These are phyloP conservation scores for Hypholoma sublateritium DNA, from an alignment of 768 basidiomycete species.

Conservation along the genomic window DNA sequence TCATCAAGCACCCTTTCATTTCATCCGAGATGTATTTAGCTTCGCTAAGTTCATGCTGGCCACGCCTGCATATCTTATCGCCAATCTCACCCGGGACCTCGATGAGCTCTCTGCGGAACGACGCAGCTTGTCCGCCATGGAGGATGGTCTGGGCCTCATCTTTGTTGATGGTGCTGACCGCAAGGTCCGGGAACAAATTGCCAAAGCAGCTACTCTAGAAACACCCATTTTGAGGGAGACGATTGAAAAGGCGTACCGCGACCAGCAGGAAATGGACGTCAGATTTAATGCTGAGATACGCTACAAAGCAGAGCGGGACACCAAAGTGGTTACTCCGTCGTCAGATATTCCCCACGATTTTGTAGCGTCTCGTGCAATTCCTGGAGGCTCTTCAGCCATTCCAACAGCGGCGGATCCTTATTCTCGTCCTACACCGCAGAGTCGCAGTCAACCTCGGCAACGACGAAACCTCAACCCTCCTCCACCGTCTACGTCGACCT, in stretches of 20 bases:
- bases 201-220: slow-evolving; percentile 75
- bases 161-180: slow-evolving; percentile 81
- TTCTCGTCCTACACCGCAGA: slow-evolving; percentile 19
- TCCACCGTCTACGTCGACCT: slow-evolving; percentile 84
- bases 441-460: slow-evolving; percentile 50
- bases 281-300: slow-evolving; percentile 31
- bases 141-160: slow-evolving; percentile 73
- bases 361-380: slow-evolving; percentile 42
- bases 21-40: slow-evolving; percentile 85
- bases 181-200: slow-evolving; percentile 78
- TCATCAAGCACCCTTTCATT: slow-evolving; percentile 93
- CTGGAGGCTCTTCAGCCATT: slow-evolving; percentile 14
- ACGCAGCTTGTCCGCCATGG: slow-evolving; percentile 57
- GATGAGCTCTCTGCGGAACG: slow-evolving; percentile 73
- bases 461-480: slow-evolving; percentile 84
- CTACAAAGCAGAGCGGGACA: slow-evolving; percentile 27
- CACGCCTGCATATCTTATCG: slow-evolving; percentile 79
- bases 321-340: slow-evolving; percentile 2
- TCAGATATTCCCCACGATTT: slow-evolving; percentile 60
- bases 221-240: slow-evolving; percentile 60
- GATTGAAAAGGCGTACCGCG: slow-evolving; percentile 62
- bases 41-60: slow-evolving; percentile 97
- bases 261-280: slow-evolving; percentile 53
- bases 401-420: slow-evolving; percentile 10
- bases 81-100: slow-evolving; percentile 72